Conservation (phyloP, 2,329 filamentous ascomycete species). For the Basipetospora sp. region DNA sequence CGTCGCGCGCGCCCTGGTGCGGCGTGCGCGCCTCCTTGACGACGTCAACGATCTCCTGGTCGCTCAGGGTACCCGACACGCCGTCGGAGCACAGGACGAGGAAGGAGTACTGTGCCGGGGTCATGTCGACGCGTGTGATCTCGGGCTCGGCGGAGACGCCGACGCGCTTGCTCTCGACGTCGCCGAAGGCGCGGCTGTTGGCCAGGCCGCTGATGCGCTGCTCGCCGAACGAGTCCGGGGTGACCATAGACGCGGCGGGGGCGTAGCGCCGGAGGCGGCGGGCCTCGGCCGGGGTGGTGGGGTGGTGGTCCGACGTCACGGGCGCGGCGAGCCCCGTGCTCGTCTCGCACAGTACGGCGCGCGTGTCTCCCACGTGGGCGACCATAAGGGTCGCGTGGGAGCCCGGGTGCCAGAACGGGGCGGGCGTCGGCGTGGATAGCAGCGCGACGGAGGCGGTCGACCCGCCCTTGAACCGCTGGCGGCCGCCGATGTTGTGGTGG, state of each 20-base stretch:
- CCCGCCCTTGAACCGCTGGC: conserved; percentile 74
- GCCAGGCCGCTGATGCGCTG: conserved; percentile 87
- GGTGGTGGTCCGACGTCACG: conserved; percentile 82
- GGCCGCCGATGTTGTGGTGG: conserved; percentile 53
- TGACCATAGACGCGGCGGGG: conserved; percentile 60
- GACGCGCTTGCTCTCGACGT: conserved; percentile 79
- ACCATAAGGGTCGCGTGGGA: conserved; percentile 71
- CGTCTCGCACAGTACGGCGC: conserved; percentile 79
- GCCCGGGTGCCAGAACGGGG: conserved; percentile 88
- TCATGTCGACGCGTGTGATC: conserved; percentile 62
- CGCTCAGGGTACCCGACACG: conserved; percentile 67
- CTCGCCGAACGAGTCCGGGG: conserved; percentile 84
- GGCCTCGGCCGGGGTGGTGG: conserved; percentile 71
- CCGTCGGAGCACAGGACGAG: conserved; percentile 80
- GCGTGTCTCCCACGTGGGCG: conserved; percentile 85
- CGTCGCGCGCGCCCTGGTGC: conserved; percentile 62
- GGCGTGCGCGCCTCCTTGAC: conserved; percentile 88
- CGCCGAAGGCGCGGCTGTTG: conserved; percentile 87
- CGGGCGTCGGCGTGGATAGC: conserved; percentile 80
- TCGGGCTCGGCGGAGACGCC: conserved; percentile 92
- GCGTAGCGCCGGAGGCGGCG: conserved; percentile 74
- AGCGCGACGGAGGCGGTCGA: conserved; percentile 82
- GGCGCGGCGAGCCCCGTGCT: conserved; percentile 65
- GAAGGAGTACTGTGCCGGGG: conserved; percentile 76
- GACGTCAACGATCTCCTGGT: conserved; percentile 93